These are phyloP conservation scores for Tolypocladium inflatum DNA, from an alignment of 2,329 filamentous ascomycete species.

Conservation along the genomic window DNA sequence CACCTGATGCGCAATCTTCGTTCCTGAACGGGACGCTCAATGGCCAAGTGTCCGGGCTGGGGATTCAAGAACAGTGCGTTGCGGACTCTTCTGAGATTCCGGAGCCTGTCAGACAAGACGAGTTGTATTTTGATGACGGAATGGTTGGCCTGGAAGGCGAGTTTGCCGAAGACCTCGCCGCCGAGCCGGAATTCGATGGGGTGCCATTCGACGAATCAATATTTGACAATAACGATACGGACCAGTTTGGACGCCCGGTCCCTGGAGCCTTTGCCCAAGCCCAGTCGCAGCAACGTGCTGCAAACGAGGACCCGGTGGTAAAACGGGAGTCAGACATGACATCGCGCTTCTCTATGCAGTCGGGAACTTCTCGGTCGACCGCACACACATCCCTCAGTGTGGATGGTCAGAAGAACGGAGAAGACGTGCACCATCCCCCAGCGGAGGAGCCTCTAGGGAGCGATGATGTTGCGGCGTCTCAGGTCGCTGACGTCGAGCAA, in stretches of 20 bases:
- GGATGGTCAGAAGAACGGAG: conserved; percentile 5
- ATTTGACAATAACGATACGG: conserved; percentile 59
- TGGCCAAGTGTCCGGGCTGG: conserved; percentile 25
- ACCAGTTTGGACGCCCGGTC: conserved; percentile 51
- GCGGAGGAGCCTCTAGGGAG: not conserved
- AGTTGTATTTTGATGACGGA: conserved; percentile 63
- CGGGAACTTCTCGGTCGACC: conserved; percentile 36
- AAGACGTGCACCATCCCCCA: not conserved
- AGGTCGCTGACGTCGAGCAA: conserved; percentile 3
- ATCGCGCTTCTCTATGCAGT: conserved; percentile 33
- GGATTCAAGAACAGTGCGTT: conserved; percentile 27
- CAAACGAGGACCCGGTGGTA: conserved; percentile 12
- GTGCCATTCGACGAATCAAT: conserved; percentile 62
- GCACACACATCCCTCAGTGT: conserved; percentile 41
- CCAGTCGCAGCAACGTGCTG: conserved; percentile 33
- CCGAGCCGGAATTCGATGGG: conserved; percentile 34
- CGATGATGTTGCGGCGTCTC: not conserved
- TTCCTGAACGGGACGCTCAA: conserved; percentile 3
- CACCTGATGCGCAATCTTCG: not conserved
- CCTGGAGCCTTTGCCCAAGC: conserved; percentile 48
- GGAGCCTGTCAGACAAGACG: conserved; percentile 35
- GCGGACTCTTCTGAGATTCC: conserved; percentile 6
- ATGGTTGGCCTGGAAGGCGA: conserved; percentile 37
- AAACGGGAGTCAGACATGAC: conserved; percentile 38
- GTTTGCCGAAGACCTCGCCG: conserved; percentile 36